phyloP scores from a whole-genome alignment of 2,329 filamentous ascomycete species.

The Penicillium sclerotiorum region DNA sequence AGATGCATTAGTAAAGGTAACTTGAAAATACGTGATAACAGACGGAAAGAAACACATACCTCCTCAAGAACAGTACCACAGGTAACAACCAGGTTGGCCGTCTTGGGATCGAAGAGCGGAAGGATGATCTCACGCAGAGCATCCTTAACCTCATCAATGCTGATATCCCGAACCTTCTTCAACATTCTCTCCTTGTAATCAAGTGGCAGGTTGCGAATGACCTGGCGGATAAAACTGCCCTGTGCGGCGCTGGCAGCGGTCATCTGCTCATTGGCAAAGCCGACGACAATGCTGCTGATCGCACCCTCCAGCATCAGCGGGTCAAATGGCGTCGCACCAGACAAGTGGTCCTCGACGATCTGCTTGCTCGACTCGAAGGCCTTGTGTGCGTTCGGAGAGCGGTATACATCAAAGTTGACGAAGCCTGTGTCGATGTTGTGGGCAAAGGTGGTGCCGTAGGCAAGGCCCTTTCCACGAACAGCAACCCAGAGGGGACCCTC shows the following conservation, averaged over 20 bases:
- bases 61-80: constrained; percentile 84
- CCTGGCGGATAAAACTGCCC: constrained; percentile 79
- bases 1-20: constrained; percentile 7
- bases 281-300: constrained; percentile 84
- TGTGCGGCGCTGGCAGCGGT: constrained; percentile 81
- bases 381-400: constrained; percentile 84
- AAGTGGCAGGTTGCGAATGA: constrained; percentile 72
- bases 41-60: constrained; percentile 56
- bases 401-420: constrained; percentile 83
- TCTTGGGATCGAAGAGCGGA: constrained; percentile 77
- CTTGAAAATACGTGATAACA: background rate
- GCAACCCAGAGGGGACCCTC: constrained; percentile 95
- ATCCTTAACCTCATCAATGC: constrained; percentile 72
- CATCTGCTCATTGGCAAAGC: constrained; percentile 83
- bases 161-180: constrained; percentile 74
- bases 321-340: constrained; percentile 73
- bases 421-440: constrained; percentile 78
- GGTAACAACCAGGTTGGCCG: constrained; percentile 83
- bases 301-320: constrained; percentile 83
- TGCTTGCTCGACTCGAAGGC: constrained; percentile 77
- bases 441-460: constrained; percentile 82
- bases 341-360: constrained; percentile 73
- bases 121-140: constrained; percentile 75
- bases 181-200: constrained; percentile 80
- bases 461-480: constrained; percentile 88